Conservation (phyloP, 164 flowering plant species). For the Platanus orientalis region DNA sequence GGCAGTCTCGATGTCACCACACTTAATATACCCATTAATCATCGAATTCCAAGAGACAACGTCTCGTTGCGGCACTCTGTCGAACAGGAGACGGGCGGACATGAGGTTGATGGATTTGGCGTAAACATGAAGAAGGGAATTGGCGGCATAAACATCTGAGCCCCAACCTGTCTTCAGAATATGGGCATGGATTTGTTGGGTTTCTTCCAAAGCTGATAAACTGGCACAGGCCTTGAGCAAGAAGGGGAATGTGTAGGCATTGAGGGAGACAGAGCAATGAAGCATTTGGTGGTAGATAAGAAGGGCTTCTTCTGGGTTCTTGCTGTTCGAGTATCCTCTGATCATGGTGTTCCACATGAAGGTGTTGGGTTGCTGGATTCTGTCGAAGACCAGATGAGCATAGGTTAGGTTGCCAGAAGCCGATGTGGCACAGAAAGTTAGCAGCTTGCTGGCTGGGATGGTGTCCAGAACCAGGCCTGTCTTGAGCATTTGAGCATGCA, state of each 20-base stretch:
- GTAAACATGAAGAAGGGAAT: constrained; percentile 37
- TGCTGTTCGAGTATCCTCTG: constrained; percentile 29
- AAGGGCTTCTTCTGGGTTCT: constrained; percentile 30
- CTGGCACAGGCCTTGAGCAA: constrained; percentile 43
- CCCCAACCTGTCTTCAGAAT: constrained; percentile 34
- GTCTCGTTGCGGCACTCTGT: constrained; percentile 24
- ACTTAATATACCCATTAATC: constrained; percentile 34
- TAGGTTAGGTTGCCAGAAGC: constrained; percentile 22
- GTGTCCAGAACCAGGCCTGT: constrained; percentile 23
- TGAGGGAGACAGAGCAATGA: constrained; percentile 21
- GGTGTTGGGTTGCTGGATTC: constrained; percentile 26
- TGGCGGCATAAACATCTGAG: constrained; percentile 28
- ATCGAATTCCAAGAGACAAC: constrained; percentile 48
- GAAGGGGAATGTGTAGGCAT: constrained; percentile 48
- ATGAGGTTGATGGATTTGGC: constrained; percentile 24
- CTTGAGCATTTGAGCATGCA: constrained; percentile 37
- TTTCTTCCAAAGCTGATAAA: constrained; percentile 21
- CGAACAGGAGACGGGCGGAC: constrained; percentile 29
- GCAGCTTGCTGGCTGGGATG: constrained; percentile 17
- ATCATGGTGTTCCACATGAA: constrained; percentile 52
- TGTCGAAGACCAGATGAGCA: constrained; percentile 31
- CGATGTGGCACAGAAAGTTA: constrained; percentile 19
- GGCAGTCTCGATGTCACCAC: constrained; percentile 29
- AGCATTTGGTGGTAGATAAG: constrained; percentile 36
- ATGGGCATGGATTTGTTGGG: constrained; percentile 43